Base-by-base conservation (phyloP, 2,329 filamentous ascomycete species). In the Ophiostoma ulmi region DNA sequence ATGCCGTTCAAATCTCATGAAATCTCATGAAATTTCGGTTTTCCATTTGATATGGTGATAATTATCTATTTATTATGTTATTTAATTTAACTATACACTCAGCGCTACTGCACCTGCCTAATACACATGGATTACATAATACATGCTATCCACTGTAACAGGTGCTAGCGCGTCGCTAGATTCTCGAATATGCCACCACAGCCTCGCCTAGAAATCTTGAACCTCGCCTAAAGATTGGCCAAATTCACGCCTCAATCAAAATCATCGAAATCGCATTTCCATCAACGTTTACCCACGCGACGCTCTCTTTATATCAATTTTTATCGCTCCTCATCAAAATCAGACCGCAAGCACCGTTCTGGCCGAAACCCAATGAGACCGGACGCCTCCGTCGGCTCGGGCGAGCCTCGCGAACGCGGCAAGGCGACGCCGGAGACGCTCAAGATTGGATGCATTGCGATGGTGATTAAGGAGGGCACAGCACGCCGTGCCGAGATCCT, bases 401-500 rank as follows among this genome's bases (percentile, higher is more conserved):
- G 87, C 73, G 84, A 82, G 48, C 85, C 86, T 1, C 83, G 85
- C 64, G 82, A 94, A 79, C 96, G 90, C 78, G 91, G 93, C 70
- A 90, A 89, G 77, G 93, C 94, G 75, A 97, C 93, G 48, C 83
- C 95, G 73, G 90, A 93, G 76, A 94, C 93, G 39, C 85, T 98
- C 75, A 87, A 87, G 69, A 81, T 84, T 11, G 86, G 86, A 64
- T 88, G 86, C 78, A 88, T 88, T 71, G 86, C 86, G 31, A 84
- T 85, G 83, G 86, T 88, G 63, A 80, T 82, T 71, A 88, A 88
- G 76, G 93, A 97, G 79, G 93, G 93, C 72, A 89, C 94, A 77
- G 86, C 91, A 73, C 90, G 95, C 76, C 93, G 95, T 81, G 95
- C 95, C 76, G 95, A 99, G 80, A 97, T 99, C 73, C 83, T 99